These are phyloP conservation scores for Pachyrhizus erosus DNA, from an alignment of 306 rosid genomes.

Conservation along the genomic window DNA sequence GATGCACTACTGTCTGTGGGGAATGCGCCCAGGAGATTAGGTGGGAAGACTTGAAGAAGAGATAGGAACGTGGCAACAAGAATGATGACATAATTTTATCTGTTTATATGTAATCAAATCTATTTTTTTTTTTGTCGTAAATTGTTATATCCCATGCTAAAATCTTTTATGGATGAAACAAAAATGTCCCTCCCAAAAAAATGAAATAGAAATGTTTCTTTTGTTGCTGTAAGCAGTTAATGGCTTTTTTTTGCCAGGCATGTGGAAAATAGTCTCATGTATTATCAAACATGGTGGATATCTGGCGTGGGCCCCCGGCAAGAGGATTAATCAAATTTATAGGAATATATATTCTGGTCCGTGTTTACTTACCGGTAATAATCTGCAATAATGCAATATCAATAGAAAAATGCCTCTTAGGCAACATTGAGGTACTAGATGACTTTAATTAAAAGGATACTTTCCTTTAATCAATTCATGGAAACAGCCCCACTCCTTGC, in stretches of 20 bases:
- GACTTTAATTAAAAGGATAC: neutral
- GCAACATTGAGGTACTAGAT: neutral
- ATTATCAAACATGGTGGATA: slow-evolving; percentile 5
- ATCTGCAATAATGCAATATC: neutral
- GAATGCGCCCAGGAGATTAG: slow-evolving; percentile 89
- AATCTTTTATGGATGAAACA: slow-evolving; percentile 35
- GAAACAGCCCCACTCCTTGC: neutral
- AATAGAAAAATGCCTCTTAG: neutral
- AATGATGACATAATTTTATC: slow-evolving; percentile 39
- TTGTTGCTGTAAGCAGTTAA: neutral
- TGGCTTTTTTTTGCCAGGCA: neutral
- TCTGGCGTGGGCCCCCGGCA: neutral
- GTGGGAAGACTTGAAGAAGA: slow-evolving; percentile 77
- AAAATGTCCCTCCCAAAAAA: slow-evolving; percentile 17
- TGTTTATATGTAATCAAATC: slow-evolving; percentile 28
- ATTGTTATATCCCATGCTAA: slow-evolving; percentile 2
- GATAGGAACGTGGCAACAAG: slow-evolving; percentile 49
- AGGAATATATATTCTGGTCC: neutral
- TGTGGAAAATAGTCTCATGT: neutral
- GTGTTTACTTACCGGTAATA: neutral
- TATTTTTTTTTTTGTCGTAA: slow-evolving; percentile 4
- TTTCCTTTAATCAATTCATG: neutral
- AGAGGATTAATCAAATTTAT: neutral
- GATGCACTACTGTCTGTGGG: slow-evolving; percentile 85
- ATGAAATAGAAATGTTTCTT: slow-evolving; percentile 18